Conservation (phyloP, 176 grass and related monocot genomes). For the Elaeis guineensis region DNA sequence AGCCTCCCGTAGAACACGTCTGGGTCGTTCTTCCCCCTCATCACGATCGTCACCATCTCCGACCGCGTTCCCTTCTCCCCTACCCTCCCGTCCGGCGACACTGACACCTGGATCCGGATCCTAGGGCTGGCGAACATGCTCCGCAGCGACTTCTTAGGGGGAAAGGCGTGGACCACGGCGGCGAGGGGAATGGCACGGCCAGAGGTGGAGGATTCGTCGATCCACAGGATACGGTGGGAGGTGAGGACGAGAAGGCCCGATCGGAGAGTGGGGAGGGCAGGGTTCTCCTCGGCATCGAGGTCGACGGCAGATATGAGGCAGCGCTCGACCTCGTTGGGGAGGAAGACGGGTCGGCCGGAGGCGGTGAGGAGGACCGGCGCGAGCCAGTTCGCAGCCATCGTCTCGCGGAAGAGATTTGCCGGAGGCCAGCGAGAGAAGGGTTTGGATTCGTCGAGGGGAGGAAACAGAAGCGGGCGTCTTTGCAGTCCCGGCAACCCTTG, state of each 20-base stretch:
- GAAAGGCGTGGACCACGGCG: slow-evolving; percentile 52
- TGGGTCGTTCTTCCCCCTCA: slow-evolving; percentile 69
- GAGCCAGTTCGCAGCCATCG: slow-evolving; percentile 31
- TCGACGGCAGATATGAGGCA: slow-evolving; percentile 67
- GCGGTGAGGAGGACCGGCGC: slow-evolving; percentile 55
- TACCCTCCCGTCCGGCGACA: slow-evolving; percentile 25
- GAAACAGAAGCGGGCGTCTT: no score
- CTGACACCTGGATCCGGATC: slow-evolving; percentile 67
- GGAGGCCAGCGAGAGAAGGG: no score
- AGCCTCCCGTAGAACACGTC: slow-evolving; percentile 82
- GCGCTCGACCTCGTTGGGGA: slow-evolving; percentile 64
- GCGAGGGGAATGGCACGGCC: slow-evolving; percentile 54
- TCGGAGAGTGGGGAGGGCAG: slow-evolving; percentile 38
- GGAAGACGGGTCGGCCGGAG: slow-evolving; percentile 63
- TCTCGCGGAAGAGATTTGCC: no score
- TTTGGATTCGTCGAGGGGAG: no score
- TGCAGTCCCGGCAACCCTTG: no score
- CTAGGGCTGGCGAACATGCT: slow-evolving; percentile 37
- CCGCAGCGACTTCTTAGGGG: slow-evolving; percentile 44
- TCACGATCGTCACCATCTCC: slow-evolving; percentile 59
- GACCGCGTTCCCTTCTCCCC: slow-evolving; percentile 30
- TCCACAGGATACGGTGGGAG: slow-evolving; percentile 81
- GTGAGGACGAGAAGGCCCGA: slow-evolving; percentile 79
- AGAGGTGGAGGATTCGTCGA: slow-evolving; percentile 60
- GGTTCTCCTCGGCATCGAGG: slow-evolving; percentile 62